Percentiles rank a stretch among this genome's conserved stretches.
Evolutionary conservation across 2,329 filamentous ascomycete genomes (phyloP).

Genomic region (Trichoderma koningii): DNA sequence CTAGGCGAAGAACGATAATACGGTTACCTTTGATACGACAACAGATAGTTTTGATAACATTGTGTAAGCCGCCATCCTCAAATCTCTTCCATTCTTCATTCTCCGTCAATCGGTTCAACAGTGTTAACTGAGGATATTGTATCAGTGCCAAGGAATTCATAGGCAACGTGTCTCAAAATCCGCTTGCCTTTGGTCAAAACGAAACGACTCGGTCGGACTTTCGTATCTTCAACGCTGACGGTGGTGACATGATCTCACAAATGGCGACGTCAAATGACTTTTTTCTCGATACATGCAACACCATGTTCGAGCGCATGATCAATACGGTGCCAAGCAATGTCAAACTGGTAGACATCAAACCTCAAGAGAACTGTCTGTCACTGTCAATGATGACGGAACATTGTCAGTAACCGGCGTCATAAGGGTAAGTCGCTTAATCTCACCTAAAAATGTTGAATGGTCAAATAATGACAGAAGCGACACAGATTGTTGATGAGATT

Average conservation of each 20-base stretch:
- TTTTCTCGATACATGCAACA: background rate
- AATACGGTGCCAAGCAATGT: constrained; percentile 9
- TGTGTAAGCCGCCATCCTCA: background rate
- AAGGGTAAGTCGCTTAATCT: background rate
- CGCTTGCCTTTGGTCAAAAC: constrained; percentile 13
- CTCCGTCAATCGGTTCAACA: too few species aligned
- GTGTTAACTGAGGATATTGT: background rate
- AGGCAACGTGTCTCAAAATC: constrained; percentile 1
- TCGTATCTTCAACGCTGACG: constrained; percentile 17
- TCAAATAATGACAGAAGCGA: background rate
- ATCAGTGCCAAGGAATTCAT: background rate
- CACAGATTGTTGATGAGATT: background rate
- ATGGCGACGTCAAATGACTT: constrained; percentile 4
- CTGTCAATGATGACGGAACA: background rate
- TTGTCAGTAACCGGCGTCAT: background rate
- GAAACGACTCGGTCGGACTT: constrained; percentile 17
- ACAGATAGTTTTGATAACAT: constrained; percentile 10
- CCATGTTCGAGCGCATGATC: constrained; percentile 12
- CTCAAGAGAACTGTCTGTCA: background rate
- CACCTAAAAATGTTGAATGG: background rate
- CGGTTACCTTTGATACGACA: constrained; percentile 8
- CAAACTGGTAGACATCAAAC: background rate
- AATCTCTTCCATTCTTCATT: too few species aligned
- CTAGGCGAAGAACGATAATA: background rate
- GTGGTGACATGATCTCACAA: constrained; percentile 4